phyloP scores from a whole-genome alignment of 2,329 filamentous ascomycete species.

The Plenodomus lindquistii region DNA sequence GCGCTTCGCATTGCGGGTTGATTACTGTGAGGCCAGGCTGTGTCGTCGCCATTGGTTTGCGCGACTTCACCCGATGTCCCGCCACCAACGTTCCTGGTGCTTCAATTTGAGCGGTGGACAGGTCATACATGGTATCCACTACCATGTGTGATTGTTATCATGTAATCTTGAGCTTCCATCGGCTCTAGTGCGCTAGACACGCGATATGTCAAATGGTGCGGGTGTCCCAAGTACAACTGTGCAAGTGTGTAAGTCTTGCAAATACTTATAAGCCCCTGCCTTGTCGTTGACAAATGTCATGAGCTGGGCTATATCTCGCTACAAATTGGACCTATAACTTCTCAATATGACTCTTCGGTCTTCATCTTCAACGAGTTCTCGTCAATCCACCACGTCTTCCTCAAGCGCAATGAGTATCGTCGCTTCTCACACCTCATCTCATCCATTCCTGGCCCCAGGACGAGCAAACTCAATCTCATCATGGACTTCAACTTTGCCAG shows the following conservation, averaged over 20 bases:
- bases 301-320: slow-evolving; percentile 14
- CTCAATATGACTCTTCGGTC: slow-evolving; percentile 18
- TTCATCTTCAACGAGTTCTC: slow-evolving; percentile 18
- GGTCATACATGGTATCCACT: background rate
- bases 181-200: background rate
- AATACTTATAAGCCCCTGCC: slow-evolving; percentile 3
- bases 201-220: background rate
- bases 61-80: background rate
- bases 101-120: background rate
- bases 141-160: slow-evolving; percentile 3
- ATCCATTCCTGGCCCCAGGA: slow-evolving; percentile 33
- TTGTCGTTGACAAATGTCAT: slow-evolving; percentile 23
- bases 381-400: slow-evolving; percentile 23
- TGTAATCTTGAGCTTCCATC: background rate
- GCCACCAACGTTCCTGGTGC: background rate
- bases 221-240: background rate
- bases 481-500: slow-evolving; percentile 36
- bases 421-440: slow-evolving; percentile 17
- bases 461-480: slow-evolving; percentile 37
- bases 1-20: background rate
- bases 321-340: background rate
- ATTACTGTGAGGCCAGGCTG: background rate
- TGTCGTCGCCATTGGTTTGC: slow-evolving; percentile 13
- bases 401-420: slow-evolving; percentile 19
- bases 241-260: no score